Base-by-base conservation (phyloP, 768 basidiomycete species). In the Pisolithus sp. region DNA sequence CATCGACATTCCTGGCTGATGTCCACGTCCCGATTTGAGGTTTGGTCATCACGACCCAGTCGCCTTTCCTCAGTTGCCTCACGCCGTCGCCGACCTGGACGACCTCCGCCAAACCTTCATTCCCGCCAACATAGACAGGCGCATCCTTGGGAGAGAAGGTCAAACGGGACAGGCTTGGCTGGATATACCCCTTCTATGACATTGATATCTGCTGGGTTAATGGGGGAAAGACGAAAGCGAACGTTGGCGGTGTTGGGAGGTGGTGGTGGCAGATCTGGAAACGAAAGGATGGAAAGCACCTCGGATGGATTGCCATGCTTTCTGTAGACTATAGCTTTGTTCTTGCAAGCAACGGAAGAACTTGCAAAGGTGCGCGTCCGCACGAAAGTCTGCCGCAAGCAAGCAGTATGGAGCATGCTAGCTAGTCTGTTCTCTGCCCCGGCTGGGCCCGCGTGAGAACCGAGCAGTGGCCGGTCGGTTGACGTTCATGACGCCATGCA, bases 141-240 rank as follows among this genome's bases (percentile, higher is more conserved):
- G 70, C 46, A 1, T 62, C 67, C 9, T 7, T 59, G 53, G 4
- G 68, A 62, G 13, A 67, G 61, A 48, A 80, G 56, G 48, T 72
- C 62, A 12, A 65, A 62, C 24, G 66, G 69, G 7, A 57, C 62
- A 0, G 87, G 85, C 53, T 79, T 82, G 8, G 77, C 62, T 0
- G 90, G 90, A 60, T 91, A 92, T n/a, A 86, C 79, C 15, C 89
- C 89, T 63, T 91, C 83, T 34, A 91, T 75, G 50, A 86, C 83
- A 54, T 90, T 91, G 62, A 89, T 65, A 54, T 92, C 90, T 15
- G 89, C 81, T 4, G 89, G 89, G 63, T 92, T 91, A 52, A 92
- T 79, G 8, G 89, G 86, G 5, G 86, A 76, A 20, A 89, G 75
- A 12, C 86, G 70, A 62, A 86, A 80, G 55, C 74, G 76, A 63